Evolutionary conservation across 108 stramenopile genomes (phyloP).

Genomic region (Aurantiochytrium sp.): DNA sequence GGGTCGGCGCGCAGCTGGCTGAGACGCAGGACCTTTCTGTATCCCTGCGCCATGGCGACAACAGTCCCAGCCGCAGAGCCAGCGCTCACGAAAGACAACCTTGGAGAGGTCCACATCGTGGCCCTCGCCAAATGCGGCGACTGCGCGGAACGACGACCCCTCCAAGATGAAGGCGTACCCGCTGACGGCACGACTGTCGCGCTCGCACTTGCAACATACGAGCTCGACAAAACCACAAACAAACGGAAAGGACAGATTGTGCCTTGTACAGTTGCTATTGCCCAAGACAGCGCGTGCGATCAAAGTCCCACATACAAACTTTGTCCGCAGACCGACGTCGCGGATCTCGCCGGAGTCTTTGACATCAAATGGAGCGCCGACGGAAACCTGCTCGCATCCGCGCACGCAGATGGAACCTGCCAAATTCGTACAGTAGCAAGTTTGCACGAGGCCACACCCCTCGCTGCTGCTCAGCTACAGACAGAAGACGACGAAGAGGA

Average conservation of each 20-base stretch:
- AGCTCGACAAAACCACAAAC: not conserved
- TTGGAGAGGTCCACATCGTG: too few species aligned
- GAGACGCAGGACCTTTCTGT: too few species aligned
- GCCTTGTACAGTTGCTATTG: not conserved
- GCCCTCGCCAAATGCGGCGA: not conserved
- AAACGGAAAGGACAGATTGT: not conserved
- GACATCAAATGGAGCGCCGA: constrained; percentile 10
- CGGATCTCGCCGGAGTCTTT: not conserved
- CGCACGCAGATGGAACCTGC: not conserved
- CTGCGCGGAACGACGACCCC: not conserved
- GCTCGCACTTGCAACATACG: not conserved
- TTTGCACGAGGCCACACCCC: not conserved
- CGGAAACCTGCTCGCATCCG: not conserved
- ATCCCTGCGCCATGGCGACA: too few species aligned
- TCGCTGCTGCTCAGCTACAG: not conserved
- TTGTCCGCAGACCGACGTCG: not conserved
- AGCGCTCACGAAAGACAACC: too few species aligned
- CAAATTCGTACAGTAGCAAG: not conserved
- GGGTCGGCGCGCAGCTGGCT: too few species aligned
- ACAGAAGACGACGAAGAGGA: not conserved
- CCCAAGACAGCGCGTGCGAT: too few species aligned
- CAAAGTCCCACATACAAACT: too few species aligned
- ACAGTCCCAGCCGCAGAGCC: too few species aligned
- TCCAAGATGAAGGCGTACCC: not conserved
- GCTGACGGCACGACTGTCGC: not conserved